Evolutionary conservation across 305 asterid genomes (phyloP).

Genomic region (Andrographis paniculata): DNA sequence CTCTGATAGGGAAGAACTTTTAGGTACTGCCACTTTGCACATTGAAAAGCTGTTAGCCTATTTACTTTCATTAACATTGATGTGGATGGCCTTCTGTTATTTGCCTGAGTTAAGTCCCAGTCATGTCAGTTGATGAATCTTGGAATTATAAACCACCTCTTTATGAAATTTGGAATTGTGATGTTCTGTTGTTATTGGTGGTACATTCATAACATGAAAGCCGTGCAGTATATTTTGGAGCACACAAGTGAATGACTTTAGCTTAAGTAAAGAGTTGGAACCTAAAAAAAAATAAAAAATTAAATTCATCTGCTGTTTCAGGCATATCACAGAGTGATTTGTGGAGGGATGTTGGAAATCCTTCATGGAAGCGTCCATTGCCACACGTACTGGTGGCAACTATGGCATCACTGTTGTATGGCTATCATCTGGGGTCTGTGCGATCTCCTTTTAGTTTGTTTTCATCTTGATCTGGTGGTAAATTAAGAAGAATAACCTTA

Average conservation of each 20-base stretch:
- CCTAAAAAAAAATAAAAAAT: no score
- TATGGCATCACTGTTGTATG: slow-evolving; percentile 67
- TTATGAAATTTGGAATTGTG: no score
- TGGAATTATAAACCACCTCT: neutral
- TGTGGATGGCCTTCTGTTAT: no score
- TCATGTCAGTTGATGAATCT: slow-evolving; percentile 2
- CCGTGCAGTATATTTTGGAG: no score
- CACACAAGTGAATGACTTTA: no score
- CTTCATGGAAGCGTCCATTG: slow-evolving; percentile 84
- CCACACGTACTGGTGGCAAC: slow-evolving; percentile 89
- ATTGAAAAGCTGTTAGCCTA: no score
- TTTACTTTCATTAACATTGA: slow-evolving; percentile 1
- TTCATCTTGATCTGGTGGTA: slow-evolving; percentile 11
- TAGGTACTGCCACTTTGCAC: slow-evolving; percentile 43
- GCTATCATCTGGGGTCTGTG: slow-evolving; percentile 92
- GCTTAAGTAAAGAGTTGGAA: no score
- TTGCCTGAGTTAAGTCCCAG: no score
- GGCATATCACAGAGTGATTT: slow-evolving; percentile 31
- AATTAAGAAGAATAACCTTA: slow-evolving; percentile 5
- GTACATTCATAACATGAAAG: no score
- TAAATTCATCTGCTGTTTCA: slow-evolving; percentile 26
- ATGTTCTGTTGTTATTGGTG: no score
- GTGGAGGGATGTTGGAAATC: slow-evolving; percentile 48
- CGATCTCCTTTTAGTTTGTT: slow-evolving; percentile 20
- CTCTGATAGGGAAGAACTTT: slow-evolving; percentile 33